phyloP scores from a whole-genome alignment of 2,329 filamentous ascomycete species.

The Dactylonectria macrodidyma region DNA sequence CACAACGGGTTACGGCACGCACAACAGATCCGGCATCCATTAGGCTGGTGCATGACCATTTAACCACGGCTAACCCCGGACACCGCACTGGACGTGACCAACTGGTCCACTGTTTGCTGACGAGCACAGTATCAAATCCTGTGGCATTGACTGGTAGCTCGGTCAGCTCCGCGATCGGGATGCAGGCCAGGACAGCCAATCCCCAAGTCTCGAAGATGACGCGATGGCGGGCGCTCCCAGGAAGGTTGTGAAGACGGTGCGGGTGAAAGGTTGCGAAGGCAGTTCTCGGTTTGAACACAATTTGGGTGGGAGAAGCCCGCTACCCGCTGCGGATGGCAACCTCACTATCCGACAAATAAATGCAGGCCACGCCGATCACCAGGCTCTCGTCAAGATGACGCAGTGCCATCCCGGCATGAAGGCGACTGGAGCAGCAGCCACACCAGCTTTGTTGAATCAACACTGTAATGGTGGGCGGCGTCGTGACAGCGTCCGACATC shows the following conservation, averaged over 20 bases:
- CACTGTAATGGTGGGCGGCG: constrained; percentile 6
- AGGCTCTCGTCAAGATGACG: constrained; percentile 1
- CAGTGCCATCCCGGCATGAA: neutral
- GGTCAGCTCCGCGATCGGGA: constrained; percentile 27
- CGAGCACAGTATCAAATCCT: constrained; percentile 31
- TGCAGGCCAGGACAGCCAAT: neutral
- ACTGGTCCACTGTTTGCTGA: constrained; percentile 35
- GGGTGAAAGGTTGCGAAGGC: constrained; percentile 7
- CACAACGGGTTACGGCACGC: constrained; percentile 40
- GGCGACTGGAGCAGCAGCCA: constrained; percentile 16
- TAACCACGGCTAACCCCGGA: constrained; percentile 34
- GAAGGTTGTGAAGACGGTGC: constrained; percentile 4
- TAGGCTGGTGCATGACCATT: constrained; percentile 40
- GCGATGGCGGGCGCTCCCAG: constrained; percentile 2
- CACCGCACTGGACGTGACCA: constrained; percentile 35
- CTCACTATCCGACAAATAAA: constrained; percentile 10
- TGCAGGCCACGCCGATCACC: constrained; percentile 11
- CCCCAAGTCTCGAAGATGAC: constrained; percentile 2
- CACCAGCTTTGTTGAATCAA: constrained; percentile 2
- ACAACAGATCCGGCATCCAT: constrained; percentile 44
- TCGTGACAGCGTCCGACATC: constrained; percentile 11
- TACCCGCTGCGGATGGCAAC: constrained; percentile 17
- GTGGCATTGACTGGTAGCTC: constrained; percentile 19
- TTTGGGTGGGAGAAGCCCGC: constrained; percentile 2
- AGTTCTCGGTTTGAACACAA: constrained; percentile 3